These are phyloP conservation scores for Phytopythium chamaehyphon DNA, from an alignment of 352 stramenopile species.

Conservation along the genomic window DNA sequence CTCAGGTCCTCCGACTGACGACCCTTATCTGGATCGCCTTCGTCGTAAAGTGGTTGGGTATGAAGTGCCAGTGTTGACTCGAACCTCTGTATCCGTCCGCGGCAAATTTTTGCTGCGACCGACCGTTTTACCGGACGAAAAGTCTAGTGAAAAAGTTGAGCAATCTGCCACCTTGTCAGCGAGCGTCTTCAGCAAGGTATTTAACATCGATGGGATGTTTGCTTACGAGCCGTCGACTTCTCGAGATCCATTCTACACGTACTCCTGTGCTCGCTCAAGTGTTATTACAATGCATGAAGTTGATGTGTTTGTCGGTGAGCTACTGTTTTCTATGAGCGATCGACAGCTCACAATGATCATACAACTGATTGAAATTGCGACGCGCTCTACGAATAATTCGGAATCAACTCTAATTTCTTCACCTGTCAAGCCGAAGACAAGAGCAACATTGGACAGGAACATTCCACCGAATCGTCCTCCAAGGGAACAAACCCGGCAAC, in stretches of 20 bases:
- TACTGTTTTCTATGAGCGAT: slow-evolving; percentile 79
- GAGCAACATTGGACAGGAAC: too few species aligned
- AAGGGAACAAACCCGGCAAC: too few species aligned
- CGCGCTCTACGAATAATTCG: slow-evolving; percentile 18
- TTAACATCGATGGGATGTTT: slow-evolving; percentile 36
- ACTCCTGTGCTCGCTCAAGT: slow-evolving; percentile 43
- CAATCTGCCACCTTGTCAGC: neutral
- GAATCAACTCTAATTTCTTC: neutral
- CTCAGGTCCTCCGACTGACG: slow-evolving; percentile 28
- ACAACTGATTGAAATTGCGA: slow-evolving; percentile 48
- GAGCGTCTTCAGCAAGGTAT: slow-evolving; percentile 14
- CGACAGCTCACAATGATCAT: slow-evolving; percentile 80
- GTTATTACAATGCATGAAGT: slow-evolving; percentile 54
- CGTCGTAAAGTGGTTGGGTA: slow-evolving; percentile 77
- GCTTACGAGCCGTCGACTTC: slow-evolving; percentile 36
- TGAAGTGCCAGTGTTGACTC: slow-evolving; percentile 70
- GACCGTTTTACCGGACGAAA: slow-evolving; percentile 11
- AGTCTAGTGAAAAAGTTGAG: neutral
- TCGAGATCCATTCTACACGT: slow-evolving; percentile 67
- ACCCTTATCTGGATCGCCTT: slow-evolving; percentile 19
- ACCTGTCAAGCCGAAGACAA: neutral
- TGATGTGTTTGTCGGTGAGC: slow-evolving; percentile 63
- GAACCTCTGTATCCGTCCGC: slow-evolving; percentile 63
- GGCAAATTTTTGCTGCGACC: slow-evolving; percentile 47
- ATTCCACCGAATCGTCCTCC: too few species aligned